Percentiles rank a stretch among this genome's conserved stretches.
phyloP scores from a whole-genome alignment of 805 yeast genomes.

The Kodamaea neixiangensis region DNA sequence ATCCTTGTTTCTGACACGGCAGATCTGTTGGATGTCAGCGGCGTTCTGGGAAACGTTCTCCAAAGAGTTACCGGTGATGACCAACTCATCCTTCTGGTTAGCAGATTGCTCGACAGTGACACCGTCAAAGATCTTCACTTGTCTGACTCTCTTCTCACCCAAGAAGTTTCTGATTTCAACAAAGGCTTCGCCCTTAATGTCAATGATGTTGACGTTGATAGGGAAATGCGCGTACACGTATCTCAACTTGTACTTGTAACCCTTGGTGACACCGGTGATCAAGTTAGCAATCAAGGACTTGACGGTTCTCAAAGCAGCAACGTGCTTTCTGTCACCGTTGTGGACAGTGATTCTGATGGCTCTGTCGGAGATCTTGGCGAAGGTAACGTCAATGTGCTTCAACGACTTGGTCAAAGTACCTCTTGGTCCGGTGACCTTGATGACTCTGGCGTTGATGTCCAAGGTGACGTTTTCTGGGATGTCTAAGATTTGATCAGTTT shows the following conservation, averaged over 20 bases:
- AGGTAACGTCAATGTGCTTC: slow-evolving; percentile 93
- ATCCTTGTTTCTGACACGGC: slow-evolving; percentile 99
- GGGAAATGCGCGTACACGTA: slow-evolving; percentile 99
- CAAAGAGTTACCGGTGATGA: slow-evolving; percentile 91
- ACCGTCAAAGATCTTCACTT: slow-evolving; percentile 84
- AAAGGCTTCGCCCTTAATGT: slow-evolving; percentile 67
- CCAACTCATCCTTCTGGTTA: slow-evolving; percentile 90
- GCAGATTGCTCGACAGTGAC: slow-evolving; percentile 81
- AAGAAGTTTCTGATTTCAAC: slow-evolving; percentile 99
- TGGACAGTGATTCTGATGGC: slow-evolving; percentile 88
- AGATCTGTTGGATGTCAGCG: slow-evolving; percentile 96
- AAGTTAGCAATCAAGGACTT: slow-evolving; percentile 92
- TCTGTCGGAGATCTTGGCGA: slow-evolving; percentile 71
- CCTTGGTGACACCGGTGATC: slow-evolving; percentile 98
- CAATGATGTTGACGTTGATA: slow-evolving; percentile 92
- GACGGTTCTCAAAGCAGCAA: slow-evolving; percentile 98
- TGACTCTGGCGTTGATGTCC: slow-evolving; percentile 84
- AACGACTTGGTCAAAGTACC: slow-evolving; percentile 89
- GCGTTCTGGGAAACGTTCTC: slow-evolving; percentile 98
- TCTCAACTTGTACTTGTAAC: slow-evolving; percentile 99
- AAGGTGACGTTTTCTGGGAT: slow-evolving; percentile 93
- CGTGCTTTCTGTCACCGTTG: slow-evolving; percentile 99
- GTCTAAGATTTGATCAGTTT: slow-evolving; percentile 79
- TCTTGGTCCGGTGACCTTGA: slow-evolving; percentile 97
- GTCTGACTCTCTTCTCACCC: slow-evolving; percentile 98